These are phyloP conservation scores for Fusarium globosum DNA, from an alignment of 2,329 filamentous ascomycete species.

Conservation along the genomic window DNA sequence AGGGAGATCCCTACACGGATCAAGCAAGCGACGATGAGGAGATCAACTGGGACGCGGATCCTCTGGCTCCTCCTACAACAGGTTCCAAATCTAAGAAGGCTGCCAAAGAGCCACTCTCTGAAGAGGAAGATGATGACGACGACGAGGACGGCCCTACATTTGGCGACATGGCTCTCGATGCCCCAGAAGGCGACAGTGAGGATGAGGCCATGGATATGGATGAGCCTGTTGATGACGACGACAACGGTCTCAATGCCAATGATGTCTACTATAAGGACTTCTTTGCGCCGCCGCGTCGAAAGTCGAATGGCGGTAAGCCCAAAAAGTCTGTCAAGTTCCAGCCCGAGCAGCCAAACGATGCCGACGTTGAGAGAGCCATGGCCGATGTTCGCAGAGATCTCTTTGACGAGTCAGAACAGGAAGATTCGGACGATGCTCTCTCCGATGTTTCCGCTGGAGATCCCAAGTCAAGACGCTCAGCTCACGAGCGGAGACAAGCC, in stretches of 20 bases:
- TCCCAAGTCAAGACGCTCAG: conserved; percentile 78
- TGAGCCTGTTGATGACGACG: conserved; percentile 65
- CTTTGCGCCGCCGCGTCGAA: conserved; percentile 86
- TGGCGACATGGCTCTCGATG: conserved; percentile 79
- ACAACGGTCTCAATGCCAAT: conserved; percentile 79
- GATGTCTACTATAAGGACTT: conserved; percentile 93
- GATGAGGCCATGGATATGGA: conserved; percentile 69
- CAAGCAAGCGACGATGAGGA: conserved; percentile 85
- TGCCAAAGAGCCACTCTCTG: conserved; percentile 44
- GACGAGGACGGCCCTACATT: conserved; percentile 87
- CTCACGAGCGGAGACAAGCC: conserved; percentile 87
- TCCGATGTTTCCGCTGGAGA: conserved; percentile 76
- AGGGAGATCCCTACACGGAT: conserved; percentile 79
- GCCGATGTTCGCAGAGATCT: conserved; percentile 88
- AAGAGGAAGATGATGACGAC: conserved; percentile 66
- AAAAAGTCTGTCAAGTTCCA: conserved; percentile 55
- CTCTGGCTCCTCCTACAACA: conserved; percentile 60
- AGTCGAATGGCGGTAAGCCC: conserved; percentile 65
- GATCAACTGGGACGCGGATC: conserved; percentile 88
- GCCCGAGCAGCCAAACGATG: conserved; percentile 63
- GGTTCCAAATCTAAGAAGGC: conserved; percentile 44
- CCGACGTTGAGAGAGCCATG: conserved; percentile 84
- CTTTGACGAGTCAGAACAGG: conserved; percentile 79
- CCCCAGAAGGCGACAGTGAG: conserved; percentile 74
- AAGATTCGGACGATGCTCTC: conserved; percentile 72